phyloP scores from a whole-genome alignment of 2,329 filamentous ascomycete genomes.

The Alternaria arbusti region DNA sequence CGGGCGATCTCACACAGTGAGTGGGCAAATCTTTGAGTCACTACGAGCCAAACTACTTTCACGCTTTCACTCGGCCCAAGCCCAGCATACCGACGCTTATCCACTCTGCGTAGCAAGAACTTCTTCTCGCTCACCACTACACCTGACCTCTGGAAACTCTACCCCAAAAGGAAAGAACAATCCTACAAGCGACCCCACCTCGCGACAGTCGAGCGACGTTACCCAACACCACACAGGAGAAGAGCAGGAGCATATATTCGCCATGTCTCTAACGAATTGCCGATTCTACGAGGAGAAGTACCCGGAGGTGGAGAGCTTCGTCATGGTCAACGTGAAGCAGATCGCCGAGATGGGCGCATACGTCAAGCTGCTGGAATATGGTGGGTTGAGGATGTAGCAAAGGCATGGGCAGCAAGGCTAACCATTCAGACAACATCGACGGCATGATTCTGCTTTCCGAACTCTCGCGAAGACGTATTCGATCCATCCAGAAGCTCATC shows the following conservation, averaged over 20 bases:
- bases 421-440: conserved; percentile 83
- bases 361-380: conserved; percentile 97
- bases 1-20: conserved; percentile 23
- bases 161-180: background rate
- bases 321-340: conserved; percentile 99
- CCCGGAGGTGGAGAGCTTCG: conserved; percentile 98
- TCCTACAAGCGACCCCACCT: conserved; percentile 6
- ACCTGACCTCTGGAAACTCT: background rate
- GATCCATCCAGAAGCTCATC: conserved; percentile 98
- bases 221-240: conserved; percentile 8
- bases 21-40: conserved; percentile 39
- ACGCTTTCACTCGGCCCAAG: conserved; percentile 3
- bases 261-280: conserved; percentile 94
- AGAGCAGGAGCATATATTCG: conserved; percentile 48
- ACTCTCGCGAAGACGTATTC: conserved; percentile 95
- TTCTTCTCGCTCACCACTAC: background rate
- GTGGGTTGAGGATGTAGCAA: conserved; percentile 18
- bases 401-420: background rate
- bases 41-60: conserved; percentile 8
- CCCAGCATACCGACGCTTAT: background rate
- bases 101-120: background rate
- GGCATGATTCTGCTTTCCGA: conserved; percentile 99
- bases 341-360: conserved; percentile 99
- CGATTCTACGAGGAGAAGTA: conserved; percentile 98
- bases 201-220: conserved; percentile 6